Conservation (phyloP, 2,329 filamentous ascomycete species). For the Scopulariopsis brevicaulis region DNA sequence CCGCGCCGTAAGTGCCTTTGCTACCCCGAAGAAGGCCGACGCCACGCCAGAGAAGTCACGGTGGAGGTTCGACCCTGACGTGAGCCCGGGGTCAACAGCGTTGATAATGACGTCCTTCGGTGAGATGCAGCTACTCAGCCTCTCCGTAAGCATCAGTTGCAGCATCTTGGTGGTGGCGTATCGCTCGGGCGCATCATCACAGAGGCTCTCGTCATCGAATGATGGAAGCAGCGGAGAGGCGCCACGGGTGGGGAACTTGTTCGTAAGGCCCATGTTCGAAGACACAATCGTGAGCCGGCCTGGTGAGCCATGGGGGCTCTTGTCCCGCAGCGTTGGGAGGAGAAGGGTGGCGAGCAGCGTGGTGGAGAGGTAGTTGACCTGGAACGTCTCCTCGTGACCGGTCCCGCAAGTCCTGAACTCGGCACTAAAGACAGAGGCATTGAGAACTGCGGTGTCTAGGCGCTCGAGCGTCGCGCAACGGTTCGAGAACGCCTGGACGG, state of each 20-base stretch:
- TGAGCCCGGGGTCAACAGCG: constrained; percentile 10
- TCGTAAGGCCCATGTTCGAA: constrained; percentile 6
- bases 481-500: constrained; percentile 24
- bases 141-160: constrained; percentile 6
- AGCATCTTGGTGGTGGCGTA: constrained; percentile 14
- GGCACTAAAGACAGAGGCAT: constrained; percentile 22
- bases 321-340: constrained; percentile 14
- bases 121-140: constrained; percentile 8
- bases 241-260: too few relatives aligned
- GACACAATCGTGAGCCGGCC: constrained; percentile 13
- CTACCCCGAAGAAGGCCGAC: constrained; percentile 5
- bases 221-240: constrained; percentile 2
- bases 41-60: constrained; percentile 1
- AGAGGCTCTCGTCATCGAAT: constrained; percentile 1
- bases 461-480: constrained; percentile 19
- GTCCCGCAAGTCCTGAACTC: constrained; percentile 7
- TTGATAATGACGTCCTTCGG: constrained; percentile 12
- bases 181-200: background rate
- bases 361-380: constrained; percentile 26
- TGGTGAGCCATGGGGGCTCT: constrained; percentile 4
- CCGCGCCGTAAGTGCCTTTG: constrained; percentile 8
- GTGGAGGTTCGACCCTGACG: constrained; percentile 9
- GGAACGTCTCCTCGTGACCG: constrained; percentile 26
- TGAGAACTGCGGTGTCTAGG: constrained; percentile 33
- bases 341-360: constrained; percentile 18